Conservation (phyloP, 1,284 basidiomycete genomes). For the Leccinum angustisporum region DNA sequence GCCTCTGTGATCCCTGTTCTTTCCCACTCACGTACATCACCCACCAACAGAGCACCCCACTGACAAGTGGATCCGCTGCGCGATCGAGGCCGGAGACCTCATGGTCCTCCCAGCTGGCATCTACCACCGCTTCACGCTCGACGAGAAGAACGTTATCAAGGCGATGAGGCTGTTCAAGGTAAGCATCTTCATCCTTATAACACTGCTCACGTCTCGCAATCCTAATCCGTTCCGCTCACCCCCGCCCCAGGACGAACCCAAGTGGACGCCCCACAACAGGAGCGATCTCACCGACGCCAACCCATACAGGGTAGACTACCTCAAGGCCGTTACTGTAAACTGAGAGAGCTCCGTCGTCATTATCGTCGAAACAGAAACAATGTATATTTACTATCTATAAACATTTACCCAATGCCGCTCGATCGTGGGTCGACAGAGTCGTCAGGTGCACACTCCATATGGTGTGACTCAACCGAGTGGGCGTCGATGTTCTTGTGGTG, state of each 20-base stretch:
- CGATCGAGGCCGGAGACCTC: conserved; percentile 68
- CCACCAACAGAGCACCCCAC: conserved; percentile 45
- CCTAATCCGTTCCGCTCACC: no score
- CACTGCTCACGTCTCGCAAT: no score
- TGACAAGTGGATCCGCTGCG: conserved; percentile 74
- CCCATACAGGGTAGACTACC: conserved; percentile 60
- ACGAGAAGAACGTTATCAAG: conserved; percentile 65
- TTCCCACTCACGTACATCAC: not conserved
- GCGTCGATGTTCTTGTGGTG: no score
- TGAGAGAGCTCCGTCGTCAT: conserved; percentile 7
- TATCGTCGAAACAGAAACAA: not conserved
- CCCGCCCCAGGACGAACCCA: no score
- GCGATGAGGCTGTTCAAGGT: conserved; percentile 72
- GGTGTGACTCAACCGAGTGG: no score
- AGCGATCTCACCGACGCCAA: conserved; percentile 58
- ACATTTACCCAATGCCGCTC: not conserved
- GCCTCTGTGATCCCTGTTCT: not conserved
- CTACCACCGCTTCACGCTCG: conserved; percentile 85
- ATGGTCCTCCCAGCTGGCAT: conserved; percentile 72
- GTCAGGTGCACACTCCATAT: no score
- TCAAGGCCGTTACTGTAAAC: conserved; percentile 44
- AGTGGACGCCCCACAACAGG: no score
- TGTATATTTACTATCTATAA: not conserved
- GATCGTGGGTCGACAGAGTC: not conserved
- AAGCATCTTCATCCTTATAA: no score